A percentile compares a stretch with the other conserved stretches of the same genome.
Evolutionary conservation across 169 alveolate genomes (phyloP).

Genomic region (Eimeria maxima): DNA sequence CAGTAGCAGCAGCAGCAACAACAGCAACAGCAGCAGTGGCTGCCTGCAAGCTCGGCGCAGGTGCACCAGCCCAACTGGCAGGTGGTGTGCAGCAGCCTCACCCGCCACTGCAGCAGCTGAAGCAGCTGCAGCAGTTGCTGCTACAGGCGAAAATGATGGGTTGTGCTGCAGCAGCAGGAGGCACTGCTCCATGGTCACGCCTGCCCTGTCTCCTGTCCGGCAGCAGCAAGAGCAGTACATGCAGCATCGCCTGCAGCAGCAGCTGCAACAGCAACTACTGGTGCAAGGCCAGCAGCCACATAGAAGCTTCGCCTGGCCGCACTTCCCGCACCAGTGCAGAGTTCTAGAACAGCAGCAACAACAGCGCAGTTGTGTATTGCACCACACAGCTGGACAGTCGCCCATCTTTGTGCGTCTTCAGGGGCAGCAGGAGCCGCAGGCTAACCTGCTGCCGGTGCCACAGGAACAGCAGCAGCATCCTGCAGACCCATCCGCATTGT

Average conservation of each 20-base stretch:
- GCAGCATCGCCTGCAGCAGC: background rate
- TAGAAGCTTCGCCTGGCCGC: background rate
- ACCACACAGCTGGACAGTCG: background rate
- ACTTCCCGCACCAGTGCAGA: background rate
- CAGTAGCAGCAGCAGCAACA: constrained; percentile 46
- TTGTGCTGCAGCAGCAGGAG: constrained; percentile 69
- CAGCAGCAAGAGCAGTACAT: constrained; percentile 37
- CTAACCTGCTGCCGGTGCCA: background rate
- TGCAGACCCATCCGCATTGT: background rate
- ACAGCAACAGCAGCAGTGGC: constrained; percentile 22
- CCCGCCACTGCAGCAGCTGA: background rate
- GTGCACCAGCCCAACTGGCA: constrained; percentile 51
- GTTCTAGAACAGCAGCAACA: constrained; percentile 14
- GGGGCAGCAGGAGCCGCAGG: constrained; percentile 1
- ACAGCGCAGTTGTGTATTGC: background rate
- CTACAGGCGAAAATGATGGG: background rate
- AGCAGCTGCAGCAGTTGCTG: constrained; percentile 47
- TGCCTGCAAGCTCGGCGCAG: constrained; percentile 50
- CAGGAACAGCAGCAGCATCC: constrained; percentile 36
- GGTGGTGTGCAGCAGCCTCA: constrained; percentile 57
- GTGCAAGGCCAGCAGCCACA: background rate
- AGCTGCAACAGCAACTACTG: background rate
- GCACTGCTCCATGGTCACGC: background rate
- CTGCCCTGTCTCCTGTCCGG: constrained; percentile 18
- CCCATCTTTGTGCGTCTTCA: background rate